These are phyloP conservation scores for Podila epicladia DNA, from an alignment of 192 early-diverging fungal species.

Conservation along the genomic window DNA sequence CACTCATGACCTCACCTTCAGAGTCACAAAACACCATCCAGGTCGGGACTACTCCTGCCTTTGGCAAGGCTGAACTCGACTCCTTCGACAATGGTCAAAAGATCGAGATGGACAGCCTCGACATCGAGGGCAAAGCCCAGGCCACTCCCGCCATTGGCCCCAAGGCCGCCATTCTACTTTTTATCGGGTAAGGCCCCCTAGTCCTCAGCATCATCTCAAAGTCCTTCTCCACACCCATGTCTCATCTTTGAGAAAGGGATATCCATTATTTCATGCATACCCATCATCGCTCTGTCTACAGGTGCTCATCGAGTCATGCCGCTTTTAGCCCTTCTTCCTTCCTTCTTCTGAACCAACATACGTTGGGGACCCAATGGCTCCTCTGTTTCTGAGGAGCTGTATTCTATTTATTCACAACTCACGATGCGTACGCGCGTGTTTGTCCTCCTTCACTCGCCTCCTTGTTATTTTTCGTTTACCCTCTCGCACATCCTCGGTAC, in stretches of 20 bases:
- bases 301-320: no score
- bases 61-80: constrained; percentile 2
- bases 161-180: constrained; percentile 30
- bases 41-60: not conserved
- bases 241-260: not conserved
- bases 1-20: not conserved
- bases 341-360: not conserved
- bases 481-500: no score
- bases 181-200: constrained; percentile 17
- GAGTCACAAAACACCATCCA: constrained; percentile 3
- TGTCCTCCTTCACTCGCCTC: not conserved
- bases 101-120: constrained; percentile 6
- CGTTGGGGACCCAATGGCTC: not conserved
- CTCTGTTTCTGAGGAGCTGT: not conserved
- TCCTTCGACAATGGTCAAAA: not conserved
- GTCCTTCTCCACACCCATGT: not conserved
- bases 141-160: constrained; percentile 10
- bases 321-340: not conserved
- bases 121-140: constrained; percentile 18
- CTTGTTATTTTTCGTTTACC: not conserved
- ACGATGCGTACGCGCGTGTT: not conserved
- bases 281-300: no score
- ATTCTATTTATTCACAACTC: not conserved
- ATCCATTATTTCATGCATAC: no score
- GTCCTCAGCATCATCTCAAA: not conserved